Evolutionary conservation across 73 alveolate species (phyloP).

Genomic region (Paramecium caudatum): DNA sequence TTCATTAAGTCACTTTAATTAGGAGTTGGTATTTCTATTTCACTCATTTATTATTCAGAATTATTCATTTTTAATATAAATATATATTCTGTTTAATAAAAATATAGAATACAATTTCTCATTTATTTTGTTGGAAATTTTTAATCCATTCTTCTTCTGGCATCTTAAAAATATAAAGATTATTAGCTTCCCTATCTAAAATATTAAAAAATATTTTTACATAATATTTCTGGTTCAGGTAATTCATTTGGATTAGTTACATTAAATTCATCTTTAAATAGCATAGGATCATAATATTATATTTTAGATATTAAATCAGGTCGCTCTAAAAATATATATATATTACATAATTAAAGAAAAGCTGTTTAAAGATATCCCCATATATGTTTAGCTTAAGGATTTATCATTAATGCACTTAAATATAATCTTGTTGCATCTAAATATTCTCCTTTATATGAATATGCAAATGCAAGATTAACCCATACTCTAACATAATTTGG

Average conservation of each 20-base stretch:
- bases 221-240: conserved; percentile 76
- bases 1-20: neutral
- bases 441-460: conserved; percentile 80
- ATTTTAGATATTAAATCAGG: conserved; percentile 73
- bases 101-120: conserved; percentile 6
- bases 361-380: conserved; percentile 88
- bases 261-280: conserved; percentile 77
- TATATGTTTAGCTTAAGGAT: conserved; percentile 89
- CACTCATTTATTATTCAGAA: neutral
- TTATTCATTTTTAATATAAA: conserved; percentile 2
- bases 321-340: conserved; percentile 40
- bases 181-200: conserved; percentile 56
- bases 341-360: conserved; percentile 70
- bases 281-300: conserved; percentile 58
- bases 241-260: conserved; percentile 78
- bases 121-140: neutral
- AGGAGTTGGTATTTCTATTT: conserved; percentile 35
- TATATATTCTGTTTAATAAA: neutral
- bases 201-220: neutral
- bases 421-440: conserved; percentile 84
- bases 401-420: conserved; percentile 87
- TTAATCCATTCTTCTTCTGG: conserved; percentile 60
- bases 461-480: conserved; percentile 93
- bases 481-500: conserved; percentile 94
- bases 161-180: conserved; percentile 24